Conservation (phyloP, 192 early-diverging fungal genomes). For the Coemansia pectinata region DNA sequence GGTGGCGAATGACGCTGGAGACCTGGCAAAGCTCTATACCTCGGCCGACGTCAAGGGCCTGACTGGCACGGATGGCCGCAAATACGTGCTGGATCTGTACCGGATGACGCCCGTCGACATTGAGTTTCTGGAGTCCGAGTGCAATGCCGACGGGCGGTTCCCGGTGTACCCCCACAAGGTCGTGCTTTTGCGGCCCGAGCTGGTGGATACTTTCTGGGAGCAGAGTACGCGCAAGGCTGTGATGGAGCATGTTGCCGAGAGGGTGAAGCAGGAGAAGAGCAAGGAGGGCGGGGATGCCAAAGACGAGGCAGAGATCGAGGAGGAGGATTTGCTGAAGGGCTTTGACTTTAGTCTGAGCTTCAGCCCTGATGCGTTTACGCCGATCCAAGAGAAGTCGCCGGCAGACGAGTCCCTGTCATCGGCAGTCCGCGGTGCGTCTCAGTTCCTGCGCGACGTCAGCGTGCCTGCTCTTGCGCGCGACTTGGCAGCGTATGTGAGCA, state of each 20-base stretch:
- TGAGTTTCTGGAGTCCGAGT: conserved; percentile 78
- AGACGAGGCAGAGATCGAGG: conserved; percentile 18
- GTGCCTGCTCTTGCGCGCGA: conserved; percentile 62
- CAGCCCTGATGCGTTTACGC: conserved; percentile 63
- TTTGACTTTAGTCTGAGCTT: conserved; percentile 60
- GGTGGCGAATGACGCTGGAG: conserved; percentile 61
- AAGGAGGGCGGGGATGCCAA: conserved; percentile 9
- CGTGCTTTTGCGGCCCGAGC: conserved; percentile 82
- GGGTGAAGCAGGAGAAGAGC: conserved; percentile 26
- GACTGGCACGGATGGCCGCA: conserved; percentile 85
- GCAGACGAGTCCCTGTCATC: conserved; percentile 14
- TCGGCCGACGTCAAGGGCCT: conserved; percentile 93
- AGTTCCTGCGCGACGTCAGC: conserved; percentile 72
- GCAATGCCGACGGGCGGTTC: conserved; percentile 48
- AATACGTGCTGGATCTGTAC: conserved; percentile 92
- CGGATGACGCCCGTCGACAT: conserved; percentile 90
- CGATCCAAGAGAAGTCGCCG: conserved; percentile 38
- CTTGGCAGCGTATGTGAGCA: conserved; percentile 65
- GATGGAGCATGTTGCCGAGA: conserved; percentile 41
- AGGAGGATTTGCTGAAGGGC: conserved; percentile 34
- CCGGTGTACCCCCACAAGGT: conserved; percentile 86
- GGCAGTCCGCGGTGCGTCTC: conserved; percentile 71
- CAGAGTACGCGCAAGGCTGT: conserved; percentile 67
- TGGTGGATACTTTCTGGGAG: conserved; percentile 85
- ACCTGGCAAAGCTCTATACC: conserved; percentile 66